Conservation (phyloP, 2,329 filamentous ascomycete species). For the Rutstroemia sp. region DNA sequence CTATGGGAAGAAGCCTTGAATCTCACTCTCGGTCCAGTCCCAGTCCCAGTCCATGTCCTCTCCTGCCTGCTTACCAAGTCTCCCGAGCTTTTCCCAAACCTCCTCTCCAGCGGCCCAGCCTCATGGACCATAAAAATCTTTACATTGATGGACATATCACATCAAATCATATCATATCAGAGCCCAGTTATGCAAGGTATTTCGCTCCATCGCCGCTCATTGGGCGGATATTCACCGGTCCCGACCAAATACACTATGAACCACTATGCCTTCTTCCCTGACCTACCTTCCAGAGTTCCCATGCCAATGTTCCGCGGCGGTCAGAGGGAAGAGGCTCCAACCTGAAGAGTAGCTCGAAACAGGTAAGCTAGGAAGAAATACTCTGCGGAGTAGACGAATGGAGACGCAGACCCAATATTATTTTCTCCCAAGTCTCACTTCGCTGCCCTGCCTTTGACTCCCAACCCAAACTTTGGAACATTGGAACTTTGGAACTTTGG, state of each 20-base stretch:
- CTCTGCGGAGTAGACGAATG: constrained; percentile 1
- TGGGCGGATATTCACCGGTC: constrained; percentile 4
- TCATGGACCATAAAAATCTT: constrained; percentile 4
- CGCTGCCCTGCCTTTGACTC: too few relatives aligned
- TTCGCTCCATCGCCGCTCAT: background rate
- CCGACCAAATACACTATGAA: constrained; percentile 1
- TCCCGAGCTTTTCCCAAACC: background rate
- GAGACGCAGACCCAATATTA: background rate
- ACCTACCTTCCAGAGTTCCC: background rate
- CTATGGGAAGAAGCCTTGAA: too few relatives aligned
- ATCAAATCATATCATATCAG: background rate
- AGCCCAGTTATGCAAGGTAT: constrained; percentile 1
- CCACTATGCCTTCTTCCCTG: background rate
- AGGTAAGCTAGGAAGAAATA: background rate
- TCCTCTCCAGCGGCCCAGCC: background rate
- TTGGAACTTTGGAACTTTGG: too few relatives aligned
- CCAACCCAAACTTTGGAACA: too few relatives aligned
- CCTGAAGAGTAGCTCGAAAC: constrained; percentile 5
- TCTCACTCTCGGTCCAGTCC: too few relatives aligned
- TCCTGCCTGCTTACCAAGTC: too few relatives aligned
- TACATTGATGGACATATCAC: background rate
- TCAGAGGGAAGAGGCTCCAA: constrained; percentile 9
- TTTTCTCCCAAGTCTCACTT: background rate
- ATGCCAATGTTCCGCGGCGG: constrained; percentile 8
- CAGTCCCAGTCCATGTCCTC: too few relatives aligned